Evolutionary conservation across 768 basidiomycete species (phyloP), one percentile per base, ranked within the genome.

Genomic region (Tylopilus sp.): DNA sequence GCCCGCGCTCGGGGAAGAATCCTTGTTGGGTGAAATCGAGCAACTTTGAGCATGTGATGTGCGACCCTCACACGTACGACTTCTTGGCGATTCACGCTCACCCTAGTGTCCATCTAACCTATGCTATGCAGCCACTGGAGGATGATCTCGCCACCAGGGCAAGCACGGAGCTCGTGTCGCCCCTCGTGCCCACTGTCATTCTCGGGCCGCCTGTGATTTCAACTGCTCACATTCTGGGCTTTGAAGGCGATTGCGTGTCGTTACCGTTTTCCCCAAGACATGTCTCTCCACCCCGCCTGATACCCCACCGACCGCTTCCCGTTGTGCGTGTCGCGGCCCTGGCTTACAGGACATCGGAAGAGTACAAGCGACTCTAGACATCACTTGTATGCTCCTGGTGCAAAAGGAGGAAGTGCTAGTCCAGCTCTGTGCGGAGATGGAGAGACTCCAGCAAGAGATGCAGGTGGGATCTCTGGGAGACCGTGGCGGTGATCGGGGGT

Each of bases 141-240:
- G 64, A 54, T 10, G 57, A 59, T 10, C 57, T 69, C 15, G 69
- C 73, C 28, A 65, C 69, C 8, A 75, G 77, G 47, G 64, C 71
- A 47, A 75, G 74, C 6, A 79, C 80, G 79, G 78, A 79, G 40
- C 73, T 80, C 5, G 78, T 72, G 4, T 78, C 78, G 6, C 78
- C 79, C 18, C 63, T 81, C 11, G 46, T 70, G 42, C 75, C 75
- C 13, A 73, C 61, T 13, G 54, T 60, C n/a, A 36, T 65, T 17
- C 49, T 62, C 6, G 30, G 44, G 3, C 49, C 13, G 12, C 18
- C 61, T 18, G 47, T 67, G 2, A 20, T n/a, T n/a, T n/a, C n/a
- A n/a, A n/a, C n/a, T n/a, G n/a, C n/a, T n/a, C n/a, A n/a, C n/a
- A n/a, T n/a, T n/a, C n/a, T n/a, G n/a, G n/a, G n/a, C n/a, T n/a